These are phyloP conservation scores for Edaphochlamys debaryana DNA, from an alignment of 139 green algal species.

Conservation along the genomic window DNA sequence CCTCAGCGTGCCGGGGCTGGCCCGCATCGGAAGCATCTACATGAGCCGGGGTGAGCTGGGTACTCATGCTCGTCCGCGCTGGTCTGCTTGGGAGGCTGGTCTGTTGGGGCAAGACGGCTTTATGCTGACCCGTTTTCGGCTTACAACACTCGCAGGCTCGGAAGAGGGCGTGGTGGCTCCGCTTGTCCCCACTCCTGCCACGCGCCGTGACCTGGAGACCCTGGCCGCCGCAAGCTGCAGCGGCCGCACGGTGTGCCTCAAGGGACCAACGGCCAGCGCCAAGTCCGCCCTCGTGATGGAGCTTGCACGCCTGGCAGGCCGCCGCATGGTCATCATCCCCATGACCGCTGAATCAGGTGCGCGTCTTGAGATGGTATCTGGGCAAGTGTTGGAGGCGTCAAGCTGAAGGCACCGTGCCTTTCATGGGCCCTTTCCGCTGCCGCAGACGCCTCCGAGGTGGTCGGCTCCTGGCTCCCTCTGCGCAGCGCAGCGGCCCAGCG, in stretches of 20 bases:
- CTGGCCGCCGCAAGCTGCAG: constrained; percentile 43
- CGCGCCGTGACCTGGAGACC: constrained; percentile 33
- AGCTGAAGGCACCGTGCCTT: too few species aligned
- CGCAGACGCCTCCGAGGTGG: not conserved
- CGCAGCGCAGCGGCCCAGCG: not conserved
- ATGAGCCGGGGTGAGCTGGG: constrained; percentile 27
- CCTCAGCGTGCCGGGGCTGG: constrained; percentile 1
- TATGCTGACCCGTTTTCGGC: too few species aligned
- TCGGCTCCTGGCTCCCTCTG: not conserved
- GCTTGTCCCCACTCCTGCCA: constrained; percentile 40
- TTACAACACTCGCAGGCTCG: too few species aligned
- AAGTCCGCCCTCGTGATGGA: constrained; percentile 43
- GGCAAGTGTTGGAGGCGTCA: too few species aligned
- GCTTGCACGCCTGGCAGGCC: constrained; percentile 45
- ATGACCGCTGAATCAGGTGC: constrained; percentile 41
- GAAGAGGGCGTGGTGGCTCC: not conserved
- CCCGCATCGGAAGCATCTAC: constrained; percentile 49
- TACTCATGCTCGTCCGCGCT: too few species aligned
- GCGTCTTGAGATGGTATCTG: too few species aligned
- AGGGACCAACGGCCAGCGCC: constrained; percentile 39
- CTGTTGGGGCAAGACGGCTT: too few species aligned
- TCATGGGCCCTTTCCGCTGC: too few species aligned
- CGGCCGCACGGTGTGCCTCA: constrained; percentile 45
- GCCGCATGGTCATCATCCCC: constrained; percentile 3
- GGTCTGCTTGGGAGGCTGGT: not conserved